Conservation (phyloP, 441 rosid genomes). For the Populus hybrid region DNA sequence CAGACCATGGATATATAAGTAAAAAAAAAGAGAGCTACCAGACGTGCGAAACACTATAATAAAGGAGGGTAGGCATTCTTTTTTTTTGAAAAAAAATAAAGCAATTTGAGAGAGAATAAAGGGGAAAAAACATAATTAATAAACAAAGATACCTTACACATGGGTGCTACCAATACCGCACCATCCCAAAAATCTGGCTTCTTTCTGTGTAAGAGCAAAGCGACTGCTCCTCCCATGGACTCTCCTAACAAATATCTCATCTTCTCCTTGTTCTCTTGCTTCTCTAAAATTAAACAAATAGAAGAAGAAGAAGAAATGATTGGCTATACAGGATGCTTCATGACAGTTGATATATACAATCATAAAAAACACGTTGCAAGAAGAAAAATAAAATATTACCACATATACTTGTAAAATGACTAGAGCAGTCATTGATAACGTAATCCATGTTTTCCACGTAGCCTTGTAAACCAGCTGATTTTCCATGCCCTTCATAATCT, state of each 20-base stretch:
- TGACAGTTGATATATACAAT: not conserved
- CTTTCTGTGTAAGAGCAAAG: slow-evolving; percentile 52
- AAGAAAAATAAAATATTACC: slow-evolving; percentile 35
- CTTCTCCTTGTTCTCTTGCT: slow-evolving; percentile 49
- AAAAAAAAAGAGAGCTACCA: not conserved
- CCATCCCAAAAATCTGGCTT: slow-evolving; percentile 81
- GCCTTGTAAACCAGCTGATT: slow-evolving; percentile 59
- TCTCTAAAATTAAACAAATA: slow-evolving; percentile 33
- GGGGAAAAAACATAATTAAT: not conserved
- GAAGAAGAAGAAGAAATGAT: not conserved
- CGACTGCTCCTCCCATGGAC: slow-evolving; percentile 91
- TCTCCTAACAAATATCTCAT: slow-evolving; percentile 78
- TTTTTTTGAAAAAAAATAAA: not conserved
- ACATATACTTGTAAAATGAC: slow-evolving; percentile 50
- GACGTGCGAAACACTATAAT: not conserved
- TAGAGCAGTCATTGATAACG: slow-evolving; percentile 63
- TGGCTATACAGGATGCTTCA: not conserved
- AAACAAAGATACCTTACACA: slow-evolving; percentile 68
- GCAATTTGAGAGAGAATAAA: not conserved
- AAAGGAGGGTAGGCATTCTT: not conserved
- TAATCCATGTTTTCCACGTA: slow-evolving; percentile 45
- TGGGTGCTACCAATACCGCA: slow-evolving; percentile 80
- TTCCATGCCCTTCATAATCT: slow-evolving; percentile 92
- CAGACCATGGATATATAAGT: not conserved
- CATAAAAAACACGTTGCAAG: not conserved